phyloP scores from a whole-genome alignment of 768 basidiomycete genomes.

The Artomyces pyxidatus region DNA sequence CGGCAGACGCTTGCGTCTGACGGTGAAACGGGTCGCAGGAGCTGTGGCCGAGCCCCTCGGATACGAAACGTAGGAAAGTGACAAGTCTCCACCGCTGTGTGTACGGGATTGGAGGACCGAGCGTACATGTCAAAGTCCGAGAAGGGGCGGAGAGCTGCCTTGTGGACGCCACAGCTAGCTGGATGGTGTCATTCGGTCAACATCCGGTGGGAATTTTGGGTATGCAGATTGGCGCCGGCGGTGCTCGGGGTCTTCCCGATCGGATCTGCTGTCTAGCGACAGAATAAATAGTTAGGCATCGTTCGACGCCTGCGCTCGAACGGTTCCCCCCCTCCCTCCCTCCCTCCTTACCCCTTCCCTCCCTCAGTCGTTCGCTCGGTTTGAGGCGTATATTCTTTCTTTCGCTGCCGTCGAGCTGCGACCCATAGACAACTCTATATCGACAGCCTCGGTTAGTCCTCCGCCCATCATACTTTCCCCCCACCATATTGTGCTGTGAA shows the following conservation, averaged over 20 bases:
- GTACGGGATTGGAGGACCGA: no score
- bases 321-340: slow-evolving; percentile 5
- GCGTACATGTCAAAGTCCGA: no score
- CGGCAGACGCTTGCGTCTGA: no score
- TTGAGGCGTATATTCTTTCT: neutral
- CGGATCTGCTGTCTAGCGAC: slow-evolving; percentile 8
- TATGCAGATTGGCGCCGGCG: neutral
- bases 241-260: neutral
- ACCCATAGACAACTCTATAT: slow-evolving; percentile 6
- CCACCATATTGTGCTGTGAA: neutral
- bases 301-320: slow-evolving; percentile 9
- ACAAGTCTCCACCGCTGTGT: no score
- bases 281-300: slow-evolving; percentile 12
- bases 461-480: neutral
- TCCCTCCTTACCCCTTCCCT: slow-evolving; percentile 2
- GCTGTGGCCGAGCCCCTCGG: no score
- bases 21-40: no score
- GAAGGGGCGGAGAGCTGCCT: no score
- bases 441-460: neutral
- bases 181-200: no score
- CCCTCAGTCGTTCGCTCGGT: slow-evolving; percentile 3
- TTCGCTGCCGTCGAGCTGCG: slow-evolving; percentile 4
- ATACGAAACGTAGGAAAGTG: no score
- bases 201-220: no score
- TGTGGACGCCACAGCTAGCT: no score